Conservation (phyloP, 2,329 filamentous ascomycete species). For the Ambrosiella cleistominuta region DNA sequence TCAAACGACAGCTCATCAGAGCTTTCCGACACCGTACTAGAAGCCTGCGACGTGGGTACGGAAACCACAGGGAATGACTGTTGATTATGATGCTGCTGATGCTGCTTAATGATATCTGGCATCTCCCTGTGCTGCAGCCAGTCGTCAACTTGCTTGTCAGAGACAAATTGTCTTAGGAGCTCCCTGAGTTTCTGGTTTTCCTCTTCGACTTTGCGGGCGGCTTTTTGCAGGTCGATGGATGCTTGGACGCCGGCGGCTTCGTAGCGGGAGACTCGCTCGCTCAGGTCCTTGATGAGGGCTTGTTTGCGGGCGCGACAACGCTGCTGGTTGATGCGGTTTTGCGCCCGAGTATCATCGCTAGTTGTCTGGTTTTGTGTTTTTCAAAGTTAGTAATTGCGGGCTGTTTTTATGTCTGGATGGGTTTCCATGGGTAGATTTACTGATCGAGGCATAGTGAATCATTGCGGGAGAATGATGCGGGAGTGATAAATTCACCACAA, state of each 20-base stretch:
- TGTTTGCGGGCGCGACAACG: conserved; percentile 8
- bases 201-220: not conserved
- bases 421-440: not conserved
- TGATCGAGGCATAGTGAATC: not conserved
- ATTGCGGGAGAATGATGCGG: not conserved
- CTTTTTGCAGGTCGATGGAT: conserved; percentile 2
- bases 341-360: conserved; percentile 3
- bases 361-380: not conserved
- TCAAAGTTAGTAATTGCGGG: not conserved
- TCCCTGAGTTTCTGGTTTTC: not conserved
- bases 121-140: not conserved
- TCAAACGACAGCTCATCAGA: not conserved
- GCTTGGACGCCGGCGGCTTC: conserved; percentile 6
- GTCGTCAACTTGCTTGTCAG: not conserved
- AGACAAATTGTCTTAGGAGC: conserved; percentile 1
- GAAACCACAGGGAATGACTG: too few relatives aligned
- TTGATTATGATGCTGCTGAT: too few relatives aligned
- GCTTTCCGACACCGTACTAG: too few relatives aligned
- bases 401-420: too few relatives aligned
- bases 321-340: conserved; percentile 6
- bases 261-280: not conserved
- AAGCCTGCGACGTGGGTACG: too few relatives aligned
- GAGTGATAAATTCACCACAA: not conserved
- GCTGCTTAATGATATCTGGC: not conserved
- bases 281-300: conserved; percentile 4